Evolutionary conservation across 192 early-diverging fungal genomes (phyloP).

Genomic region (Jimgerdemannia flammicorona): DNA sequence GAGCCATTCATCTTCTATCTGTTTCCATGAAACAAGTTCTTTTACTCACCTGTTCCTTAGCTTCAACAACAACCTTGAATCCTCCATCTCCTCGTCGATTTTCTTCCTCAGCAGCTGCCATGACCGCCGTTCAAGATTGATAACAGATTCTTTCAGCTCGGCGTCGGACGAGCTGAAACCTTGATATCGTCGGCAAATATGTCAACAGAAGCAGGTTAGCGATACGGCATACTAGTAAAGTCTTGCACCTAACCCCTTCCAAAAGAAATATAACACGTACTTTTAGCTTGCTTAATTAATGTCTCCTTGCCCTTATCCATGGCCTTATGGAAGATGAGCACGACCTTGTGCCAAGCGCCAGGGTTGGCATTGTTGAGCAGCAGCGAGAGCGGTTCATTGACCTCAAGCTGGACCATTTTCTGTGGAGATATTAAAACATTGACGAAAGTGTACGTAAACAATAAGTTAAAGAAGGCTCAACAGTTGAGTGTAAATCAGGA

Average conservation of each 20-base stretch:
- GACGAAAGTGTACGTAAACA: constrained; percentile 16
- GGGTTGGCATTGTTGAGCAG: constrained; percentile 61
- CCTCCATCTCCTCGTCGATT: constrained; percentile 77
- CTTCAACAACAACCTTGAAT: constrained; percentile 79
- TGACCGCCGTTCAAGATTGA: constrained; percentile 55
- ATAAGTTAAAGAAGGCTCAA: not conserved
- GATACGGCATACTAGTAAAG: not conserved
- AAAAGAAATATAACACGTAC: constrained; percentile 14
- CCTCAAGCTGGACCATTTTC: constrained; percentile 27
- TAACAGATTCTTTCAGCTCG: constrained; percentile 48
- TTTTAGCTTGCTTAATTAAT: constrained; percentile 48
- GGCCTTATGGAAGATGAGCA: constrained; percentile 54
- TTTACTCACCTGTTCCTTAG: constrained; percentile 50
- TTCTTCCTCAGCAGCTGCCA: constrained; percentile 74
- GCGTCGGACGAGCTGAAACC: constrained; percentile 47
- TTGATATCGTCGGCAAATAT: constrained; percentile 2
- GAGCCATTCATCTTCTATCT: not conserved
- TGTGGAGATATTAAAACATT: too few relatives aligned
- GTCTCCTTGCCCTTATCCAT: constrained; percentile 49
- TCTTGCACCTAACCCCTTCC: too few relatives aligned
- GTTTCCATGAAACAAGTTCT: not conserved
- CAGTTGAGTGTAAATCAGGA: constrained; percentile 7
- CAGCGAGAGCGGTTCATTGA: constrained; percentile 70
- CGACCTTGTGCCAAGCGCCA: constrained; percentile 71
- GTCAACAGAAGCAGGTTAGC: constrained; percentile 1